Conservation (phyloP, 2,329 filamentous ascomycete species). For the Hypoxylon sp. region DNA sequence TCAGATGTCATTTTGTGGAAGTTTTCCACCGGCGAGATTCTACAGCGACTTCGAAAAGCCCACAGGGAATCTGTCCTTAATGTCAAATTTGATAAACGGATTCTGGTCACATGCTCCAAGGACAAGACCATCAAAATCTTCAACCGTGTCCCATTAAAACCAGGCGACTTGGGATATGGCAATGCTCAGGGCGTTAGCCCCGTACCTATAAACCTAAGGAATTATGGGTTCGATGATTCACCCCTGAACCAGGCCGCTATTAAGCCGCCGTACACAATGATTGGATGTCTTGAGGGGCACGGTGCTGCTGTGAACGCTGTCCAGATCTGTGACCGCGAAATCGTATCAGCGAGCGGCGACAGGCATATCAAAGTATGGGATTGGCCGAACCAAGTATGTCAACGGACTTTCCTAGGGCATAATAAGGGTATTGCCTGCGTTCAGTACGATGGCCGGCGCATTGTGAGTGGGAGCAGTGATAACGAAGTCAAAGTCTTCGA, state of each 20-base stretch:
- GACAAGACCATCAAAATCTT: constrained; percentile 98
- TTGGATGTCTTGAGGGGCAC: constrained; percentile 87
- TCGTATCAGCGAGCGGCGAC: constrained; percentile 96
- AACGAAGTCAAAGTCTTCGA: constrained; percentile 97
- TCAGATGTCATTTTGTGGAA: constrained; percentile 91
- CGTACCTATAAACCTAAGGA: constrained; percentile 66
- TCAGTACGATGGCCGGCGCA: constrained; percentile 92
- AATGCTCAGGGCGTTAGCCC: constrained; percentile 63
- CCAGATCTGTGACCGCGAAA: constrained; percentile 85
- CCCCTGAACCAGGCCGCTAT: constrained; percentile 65
- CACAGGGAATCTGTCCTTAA: constrained; percentile 95
- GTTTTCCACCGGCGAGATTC: constrained; percentile 88
- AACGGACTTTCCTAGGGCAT: constrained; percentile 86
- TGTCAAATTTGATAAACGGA: constrained; percentile 90
- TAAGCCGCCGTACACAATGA: constrained; percentile 78
- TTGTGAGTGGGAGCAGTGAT: constrained; percentile 96
- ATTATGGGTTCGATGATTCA: constrained; percentile 67
- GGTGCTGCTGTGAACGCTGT: constrained; percentile 96
- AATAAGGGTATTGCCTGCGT: constrained; percentile 97
- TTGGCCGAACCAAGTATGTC: constrained; percentile 82
- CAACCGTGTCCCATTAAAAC: constrained; percentile 80
- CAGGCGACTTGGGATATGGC: constrained; percentile 71
- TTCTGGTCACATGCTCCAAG: constrained; percentile 96
- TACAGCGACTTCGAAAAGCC: constrained; percentile 82
- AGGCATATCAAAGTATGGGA: constrained; percentile 96